These are phyloP conservation scores for Sclerotinia trifoliorum DNA, from an alignment of 2,329 filamentous ascomycete species.

Conservation along the genomic window DNA sequence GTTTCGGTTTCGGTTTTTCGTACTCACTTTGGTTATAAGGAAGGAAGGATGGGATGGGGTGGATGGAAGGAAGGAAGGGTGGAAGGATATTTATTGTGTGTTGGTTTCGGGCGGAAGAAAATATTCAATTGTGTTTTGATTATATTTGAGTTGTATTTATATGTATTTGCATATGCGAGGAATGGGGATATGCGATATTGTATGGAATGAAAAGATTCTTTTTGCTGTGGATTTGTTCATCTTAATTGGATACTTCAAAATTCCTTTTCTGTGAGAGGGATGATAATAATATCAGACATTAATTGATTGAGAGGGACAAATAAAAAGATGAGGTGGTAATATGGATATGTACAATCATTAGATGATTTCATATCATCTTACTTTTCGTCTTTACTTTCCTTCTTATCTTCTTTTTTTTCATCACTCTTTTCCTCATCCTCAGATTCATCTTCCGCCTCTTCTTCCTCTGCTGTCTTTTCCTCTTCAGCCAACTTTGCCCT, in stretches of 20 bases:
- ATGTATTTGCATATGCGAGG: no score
- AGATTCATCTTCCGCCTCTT: constrained; percentile 25
- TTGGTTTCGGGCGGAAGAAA: no score
- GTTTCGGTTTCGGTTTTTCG: no score
- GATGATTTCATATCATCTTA: constrained; percentile 17
- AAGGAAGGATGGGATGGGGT: no score
- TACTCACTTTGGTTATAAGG: no score
- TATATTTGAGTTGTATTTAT: no score
- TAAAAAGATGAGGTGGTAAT: background rate
- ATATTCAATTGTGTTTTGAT: no score
- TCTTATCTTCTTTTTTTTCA: constrained; percentile 36
- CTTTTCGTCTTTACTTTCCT: constrained; percentile 23
- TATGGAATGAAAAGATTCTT: no score
- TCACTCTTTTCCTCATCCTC: constrained; percentile 43
- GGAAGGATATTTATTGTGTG: no score
- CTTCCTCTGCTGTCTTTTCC: constrained; percentile 27
- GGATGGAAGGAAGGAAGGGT: no score
- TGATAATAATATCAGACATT: background rate
- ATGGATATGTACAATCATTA: background rate
- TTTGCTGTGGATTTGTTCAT: background rate
- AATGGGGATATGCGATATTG: no score
- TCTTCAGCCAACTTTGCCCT: constrained; percentile 26
- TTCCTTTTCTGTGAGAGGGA: background rate
- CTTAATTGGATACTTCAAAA: background rate
- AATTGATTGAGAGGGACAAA: background rate